Conservation (phyloP, 2,329 filamentous ascomycete genomes). For the Trichoderma breve region DNA sequence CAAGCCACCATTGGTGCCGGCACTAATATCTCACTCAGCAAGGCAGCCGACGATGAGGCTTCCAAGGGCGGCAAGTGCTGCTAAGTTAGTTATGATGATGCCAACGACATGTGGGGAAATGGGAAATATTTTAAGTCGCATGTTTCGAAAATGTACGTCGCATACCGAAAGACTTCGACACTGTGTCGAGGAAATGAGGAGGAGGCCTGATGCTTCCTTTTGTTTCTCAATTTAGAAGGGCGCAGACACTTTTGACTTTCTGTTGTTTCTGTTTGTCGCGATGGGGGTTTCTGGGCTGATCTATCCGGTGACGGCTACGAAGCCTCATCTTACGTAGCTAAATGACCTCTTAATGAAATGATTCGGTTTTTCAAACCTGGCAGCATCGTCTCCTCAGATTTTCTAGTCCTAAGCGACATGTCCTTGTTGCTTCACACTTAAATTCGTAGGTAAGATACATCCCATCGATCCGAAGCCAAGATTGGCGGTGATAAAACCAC, state of each 20-base stretch:
- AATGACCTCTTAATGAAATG: slow-evolving; percentile 38
- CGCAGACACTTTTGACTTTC: slow-evolving; percentile 40
- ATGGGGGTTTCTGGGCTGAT: slow-evolving; percentile 38
- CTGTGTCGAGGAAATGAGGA: slow-evolving; percentile 35
- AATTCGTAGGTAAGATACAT: not conserved
- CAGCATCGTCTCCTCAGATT: not conserved
- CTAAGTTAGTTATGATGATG: slow-evolving; percentile 45
- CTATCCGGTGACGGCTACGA: slow-evolving; percentile 40
- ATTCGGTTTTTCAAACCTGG: not conserved
- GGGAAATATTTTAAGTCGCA: slow-evolving; percentile 32
- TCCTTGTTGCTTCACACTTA: not conserved
- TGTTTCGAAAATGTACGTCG: slow-evolving; percentile 36
- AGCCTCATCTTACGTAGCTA: slow-evolving; percentile 39
- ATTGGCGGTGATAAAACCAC: not conserved
- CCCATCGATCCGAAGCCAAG: not conserved
- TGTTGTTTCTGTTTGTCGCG: slow-evolving; percentile 41
- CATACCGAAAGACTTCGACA: slow-evolving; percentile 32
- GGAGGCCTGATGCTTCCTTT: slow-evolving; percentile 35
- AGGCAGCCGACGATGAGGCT: slow-evolving; percentile 72
- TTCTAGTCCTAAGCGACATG: not conserved
- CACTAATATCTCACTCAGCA: slow-evolving; percentile 82
- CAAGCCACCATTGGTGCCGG: slow-evolving; percentile 78
- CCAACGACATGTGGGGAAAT: slow-evolving; percentile 33
- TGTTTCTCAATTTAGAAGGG: slow-evolving; percentile 39
- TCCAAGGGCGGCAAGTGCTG: slow-evolving; percentile 81